Percentiles rank a stretch among this genome's conserved stretches.
These are phyloP conservation scores for Dianthus caryophyllus DNA, from an alignment of 148 eudicot species.

Conservation along the genomic window DNA sequence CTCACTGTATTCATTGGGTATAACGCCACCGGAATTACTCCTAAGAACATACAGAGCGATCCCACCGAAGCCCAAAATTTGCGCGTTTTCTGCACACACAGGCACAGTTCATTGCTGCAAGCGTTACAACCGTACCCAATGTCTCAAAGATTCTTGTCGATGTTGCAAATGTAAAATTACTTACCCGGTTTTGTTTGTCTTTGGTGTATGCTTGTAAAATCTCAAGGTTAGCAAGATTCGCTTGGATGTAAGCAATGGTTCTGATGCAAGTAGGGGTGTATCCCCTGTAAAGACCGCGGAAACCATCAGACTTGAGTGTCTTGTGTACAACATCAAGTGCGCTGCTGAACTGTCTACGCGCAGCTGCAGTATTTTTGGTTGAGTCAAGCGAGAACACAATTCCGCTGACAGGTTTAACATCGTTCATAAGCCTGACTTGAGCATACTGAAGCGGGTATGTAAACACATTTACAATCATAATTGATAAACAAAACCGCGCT, in stretches of 20 bases:
- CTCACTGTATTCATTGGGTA: constrained; percentile 24
- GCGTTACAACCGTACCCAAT: too few species aligned
- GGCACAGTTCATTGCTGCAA: too few species aligned
- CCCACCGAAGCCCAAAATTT: not conserved
- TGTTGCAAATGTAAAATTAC: too few species aligned
- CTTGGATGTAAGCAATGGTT: too few species aligned
- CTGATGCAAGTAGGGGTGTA: constrained; percentile 12
- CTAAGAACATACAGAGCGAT: not conserved
- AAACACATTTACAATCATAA: too few species aligned
- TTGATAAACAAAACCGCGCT: too few species aligned
- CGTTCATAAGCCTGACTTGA: too few species aligned
- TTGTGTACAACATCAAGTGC: constrained; percentile 23
- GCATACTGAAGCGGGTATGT: too few species aligned
- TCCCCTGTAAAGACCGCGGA: constrained; percentile 30
- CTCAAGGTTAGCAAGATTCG: not conserved
- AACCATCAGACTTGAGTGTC: constrained; percentile 24
- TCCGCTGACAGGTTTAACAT: too few species aligned
- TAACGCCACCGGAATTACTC: not conserved
- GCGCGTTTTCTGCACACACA: constrained; percentile 5
- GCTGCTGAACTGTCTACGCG: constrained; percentile 23
- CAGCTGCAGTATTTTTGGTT: too few species aligned
- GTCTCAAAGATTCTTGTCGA: too few species aligned
- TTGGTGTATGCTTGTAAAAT: not conserved
- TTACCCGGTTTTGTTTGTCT: not conserved
- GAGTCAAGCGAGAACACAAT: too few species aligned